These are phyloP conservation scores for Fusarium cyanostomum DNA, from an alignment of 2,329 filamentous ascomycete genomes.

Conservation along the genomic window DNA sequence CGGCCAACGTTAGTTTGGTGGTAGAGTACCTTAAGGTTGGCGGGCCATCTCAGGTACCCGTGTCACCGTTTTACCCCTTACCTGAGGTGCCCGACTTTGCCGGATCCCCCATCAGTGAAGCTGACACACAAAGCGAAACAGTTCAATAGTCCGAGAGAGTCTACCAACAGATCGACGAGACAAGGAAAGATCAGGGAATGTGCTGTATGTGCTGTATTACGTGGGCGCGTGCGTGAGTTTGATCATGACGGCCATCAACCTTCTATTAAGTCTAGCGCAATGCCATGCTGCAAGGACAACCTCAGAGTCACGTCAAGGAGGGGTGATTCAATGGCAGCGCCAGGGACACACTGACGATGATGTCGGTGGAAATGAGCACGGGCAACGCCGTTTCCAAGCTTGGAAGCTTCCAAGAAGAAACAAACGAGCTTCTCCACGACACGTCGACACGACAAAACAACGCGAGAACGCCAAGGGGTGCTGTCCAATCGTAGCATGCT, in stretches of 20 bases:
- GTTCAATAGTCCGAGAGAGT: not conserved
- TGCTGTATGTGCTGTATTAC: constrained; percentile 12
- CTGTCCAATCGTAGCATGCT: constrained; percentile 6
- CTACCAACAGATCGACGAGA: constrained; percentile 8
- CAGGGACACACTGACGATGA: constrained; percentile 19
- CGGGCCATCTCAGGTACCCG: constrained; percentile 23
- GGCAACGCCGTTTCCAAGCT: constrained; percentile 22
- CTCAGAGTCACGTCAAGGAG: constrained; percentile 10
- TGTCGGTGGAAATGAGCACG: constrained; percentile 43
- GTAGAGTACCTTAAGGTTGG: constrained; percentile 9
- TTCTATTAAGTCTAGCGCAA: not conserved
- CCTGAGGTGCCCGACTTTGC: not conserved
- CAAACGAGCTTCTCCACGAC: constrained; percentile 29
- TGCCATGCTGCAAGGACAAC: not conserved
- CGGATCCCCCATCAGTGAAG: constrained; percentile 27
- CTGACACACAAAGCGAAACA: constrained; percentile 37
- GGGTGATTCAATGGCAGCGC: constrained; percentile 3
- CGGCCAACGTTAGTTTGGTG: constrained; percentile 14
- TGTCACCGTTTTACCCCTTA: not conserved
- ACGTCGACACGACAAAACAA: constrained; percentile 15
- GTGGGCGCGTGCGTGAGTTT: constrained; percentile 1
- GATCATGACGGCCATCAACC: not conserved
- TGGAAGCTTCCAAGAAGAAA: constrained; percentile 33
- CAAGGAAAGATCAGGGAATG: constrained; percentile 1
- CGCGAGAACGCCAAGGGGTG: constrained; percentile 5